Evolutionary conservation across 257 asterid species (phyloP).

Genomic region (Lavandula angustifolia): DNA sequence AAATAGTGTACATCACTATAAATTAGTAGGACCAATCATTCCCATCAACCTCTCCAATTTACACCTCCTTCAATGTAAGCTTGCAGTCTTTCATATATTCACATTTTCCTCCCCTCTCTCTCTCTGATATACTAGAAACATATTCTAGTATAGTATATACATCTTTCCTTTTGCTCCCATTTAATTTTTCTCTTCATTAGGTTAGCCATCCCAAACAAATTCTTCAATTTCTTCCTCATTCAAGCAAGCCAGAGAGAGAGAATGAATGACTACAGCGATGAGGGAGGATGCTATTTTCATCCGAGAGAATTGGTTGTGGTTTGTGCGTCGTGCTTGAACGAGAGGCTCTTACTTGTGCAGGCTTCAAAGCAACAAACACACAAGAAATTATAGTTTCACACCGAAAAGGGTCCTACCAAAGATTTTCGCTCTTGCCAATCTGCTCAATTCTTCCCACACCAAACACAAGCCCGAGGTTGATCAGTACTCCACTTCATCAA

Average conservation of each 20-base stretch:
- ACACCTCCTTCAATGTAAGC: conserved; percentile 15
- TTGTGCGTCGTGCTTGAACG: conserved; percentile 75
- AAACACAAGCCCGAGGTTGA: conserved; percentile 42
- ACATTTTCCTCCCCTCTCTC: no score
- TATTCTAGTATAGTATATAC: neutral
- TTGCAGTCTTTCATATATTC: neutral
- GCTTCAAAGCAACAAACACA: conserved; percentile 48
- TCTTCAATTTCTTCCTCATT: conserved; percentile 19
- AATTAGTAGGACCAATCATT: conserved; percentile 42
- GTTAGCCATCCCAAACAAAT: conserved; percentile 9
- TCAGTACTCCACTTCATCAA: conserved; percentile 21
- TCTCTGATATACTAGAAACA: no score
- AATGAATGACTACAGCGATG: conserved; percentile 41
- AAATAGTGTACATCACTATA: conserved; percentile 39
- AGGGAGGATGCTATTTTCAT: conserved; percentile 50
- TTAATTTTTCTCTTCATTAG: neutral
- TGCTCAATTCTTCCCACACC: conserved; percentile 51
- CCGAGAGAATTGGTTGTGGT: conserved; percentile 56
- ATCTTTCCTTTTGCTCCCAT: conserved; percentile 12
- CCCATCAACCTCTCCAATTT: conserved; percentile 30
- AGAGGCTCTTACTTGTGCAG: conserved; percentile 57
- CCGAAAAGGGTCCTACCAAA: conserved; percentile 44
- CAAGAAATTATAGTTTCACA: conserved; percentile 23
- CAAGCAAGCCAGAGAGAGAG: neutral
- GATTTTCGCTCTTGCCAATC: conserved; percentile 60